phyloP scores from a whole-genome alignment of 306 rosid species.

The Neltuma alba region DNA sequence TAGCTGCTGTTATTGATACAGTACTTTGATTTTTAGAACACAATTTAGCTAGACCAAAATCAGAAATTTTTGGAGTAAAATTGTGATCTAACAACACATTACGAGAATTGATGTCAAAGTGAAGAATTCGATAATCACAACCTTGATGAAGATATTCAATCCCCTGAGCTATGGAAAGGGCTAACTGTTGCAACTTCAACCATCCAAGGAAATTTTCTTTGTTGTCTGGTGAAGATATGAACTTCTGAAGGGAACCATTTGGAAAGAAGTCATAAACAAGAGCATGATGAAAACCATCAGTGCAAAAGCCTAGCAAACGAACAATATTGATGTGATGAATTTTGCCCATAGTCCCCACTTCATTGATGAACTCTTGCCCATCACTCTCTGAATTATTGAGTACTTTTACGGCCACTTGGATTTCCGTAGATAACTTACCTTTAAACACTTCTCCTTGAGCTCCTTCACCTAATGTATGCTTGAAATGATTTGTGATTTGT shows the following conservation, averaged over 20 bases:
- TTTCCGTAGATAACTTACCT: constrained; percentile 36
- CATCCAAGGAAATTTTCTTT: background rate
- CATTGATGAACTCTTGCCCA: constrained; percentile 49
- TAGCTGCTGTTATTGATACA: too few relatives aligned
- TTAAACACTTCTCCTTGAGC: constrained; percentile 40
- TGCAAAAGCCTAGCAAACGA: constrained; percentile 4
- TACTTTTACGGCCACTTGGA: constrained; percentile 33
- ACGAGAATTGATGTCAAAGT: background rate
- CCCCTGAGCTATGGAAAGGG: background rate
- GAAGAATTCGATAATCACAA: background rate
- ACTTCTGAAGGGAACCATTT: background rate
- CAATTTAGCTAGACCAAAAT: background rate
- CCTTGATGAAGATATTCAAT: background rate
- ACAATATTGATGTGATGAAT: background rate
- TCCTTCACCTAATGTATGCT: constrained; percentile 40
- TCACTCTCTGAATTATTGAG: constrained; percentile 28
- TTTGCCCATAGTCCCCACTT: background rate
- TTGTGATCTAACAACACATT: too few relatives aligned
- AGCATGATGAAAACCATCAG: constrained; percentile 32
- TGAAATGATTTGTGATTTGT: constrained; percentile 41
- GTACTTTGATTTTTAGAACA: too few relatives aligned
- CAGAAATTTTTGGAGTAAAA: background rate
- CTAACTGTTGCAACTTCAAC: background rate
- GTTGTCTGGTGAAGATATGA: background rate
- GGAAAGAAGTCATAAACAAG: background rate